Evolutionary conservation across 441 rosid genomes (phyloP).

Genomic region (Flueggea neowawraea): DNA sequence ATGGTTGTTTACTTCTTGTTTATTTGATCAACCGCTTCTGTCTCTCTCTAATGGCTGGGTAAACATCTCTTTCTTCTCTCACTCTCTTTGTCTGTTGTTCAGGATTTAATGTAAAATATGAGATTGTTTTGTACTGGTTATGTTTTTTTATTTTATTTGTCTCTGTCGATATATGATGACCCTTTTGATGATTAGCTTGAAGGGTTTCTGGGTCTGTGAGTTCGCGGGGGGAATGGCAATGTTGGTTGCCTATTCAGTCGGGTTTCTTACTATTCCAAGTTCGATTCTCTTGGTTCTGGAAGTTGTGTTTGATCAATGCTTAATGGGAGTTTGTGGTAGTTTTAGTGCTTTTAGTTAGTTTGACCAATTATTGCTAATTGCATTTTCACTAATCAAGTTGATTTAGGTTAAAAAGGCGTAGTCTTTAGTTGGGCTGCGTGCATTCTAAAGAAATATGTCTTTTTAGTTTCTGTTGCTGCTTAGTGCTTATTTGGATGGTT

Average conservation of each 20-base stretch:
- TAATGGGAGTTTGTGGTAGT: not conserved
- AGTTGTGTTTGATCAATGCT: not conserved
- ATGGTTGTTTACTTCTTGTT: constrained; percentile 4
- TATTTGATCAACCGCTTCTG: constrained; percentile 14
- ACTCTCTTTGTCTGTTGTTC: not conserved
- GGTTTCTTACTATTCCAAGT: not conserved
- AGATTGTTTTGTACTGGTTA: not conserved
- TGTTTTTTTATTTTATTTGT: not conserved
- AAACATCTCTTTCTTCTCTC: constrained; percentile 12
- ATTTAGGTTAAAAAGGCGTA: not conserved
- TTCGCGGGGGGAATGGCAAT: not conserved
- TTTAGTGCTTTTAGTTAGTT: not conserved
- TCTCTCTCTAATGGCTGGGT: constrained; percentile 55
- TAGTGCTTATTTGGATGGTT: too few species aligned
- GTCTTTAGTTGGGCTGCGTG: not conserved
- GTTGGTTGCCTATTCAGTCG: not conserved
- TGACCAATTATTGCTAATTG: not conserved
- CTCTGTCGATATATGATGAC: not conserved
- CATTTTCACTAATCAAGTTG: not conserved
- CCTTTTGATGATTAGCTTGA: not conserved
- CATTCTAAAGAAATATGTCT: too few species aligned
- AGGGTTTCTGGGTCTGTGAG: not conserved
- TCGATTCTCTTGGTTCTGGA: not conserved
- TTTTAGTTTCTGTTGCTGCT: too few species aligned
- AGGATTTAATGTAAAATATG: not conserved